Percentiles rank a stretch among this genome's conserved stretches.
Conservation (phyloP, 2,329 filamentous ascomycete genomes). For the Clonostachys sp. region DNA sequence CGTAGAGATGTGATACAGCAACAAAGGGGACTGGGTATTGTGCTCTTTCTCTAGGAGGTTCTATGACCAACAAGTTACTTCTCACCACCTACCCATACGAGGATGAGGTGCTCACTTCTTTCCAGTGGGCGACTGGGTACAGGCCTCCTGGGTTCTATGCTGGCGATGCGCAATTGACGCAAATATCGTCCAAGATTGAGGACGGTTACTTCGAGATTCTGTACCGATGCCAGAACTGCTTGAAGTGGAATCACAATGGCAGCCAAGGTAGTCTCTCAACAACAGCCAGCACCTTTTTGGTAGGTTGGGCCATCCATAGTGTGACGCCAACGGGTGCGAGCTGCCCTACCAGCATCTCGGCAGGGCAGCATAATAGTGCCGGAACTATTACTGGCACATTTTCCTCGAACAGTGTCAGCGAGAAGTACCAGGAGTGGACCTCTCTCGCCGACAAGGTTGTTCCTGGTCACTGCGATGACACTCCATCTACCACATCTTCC, state of each 20-base stretch:
- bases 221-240: slow-evolving; percentile 60
- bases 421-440: slow-evolving; percentile 36
- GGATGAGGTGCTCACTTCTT: slow-evolving; percentile 48
- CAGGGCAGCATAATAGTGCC: slow-evolving; percentile 50
- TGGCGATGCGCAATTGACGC: slow-evolving; percentile 57
- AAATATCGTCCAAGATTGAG: slow-evolving; percentile 54
- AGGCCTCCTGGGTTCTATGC: slow-evolving; percentile 52
- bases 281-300: slow-evolving; percentile 32
- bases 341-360: slow-evolving; percentile 36
- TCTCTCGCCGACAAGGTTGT: slow-evolving; percentile 34
- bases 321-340: slow-evolving; percentile 31
- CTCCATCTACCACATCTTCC: slow-evolving; percentile 16
- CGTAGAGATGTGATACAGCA: no score
- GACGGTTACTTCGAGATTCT: slow-evolving; percentile 55
- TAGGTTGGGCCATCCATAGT: slow-evolving; percentile 55
- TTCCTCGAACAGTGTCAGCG: slow-evolving; percentile 25
- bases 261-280: slow-evolving; percentile 36
- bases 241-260: slow-evolving; percentile 46
- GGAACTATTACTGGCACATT: slow-evolving; percentile 40
- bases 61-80: slow-evolving; percentile 55
- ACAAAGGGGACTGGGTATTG: slow-evolving; percentile 45
- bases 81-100: slow-evolving; percentile 53
- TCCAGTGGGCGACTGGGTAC: slow-evolving; percentile 56
- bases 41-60: slow-evolving; percentile 49
- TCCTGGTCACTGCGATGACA: slow-evolving; percentile 21